Conservation (phyloP, 78 protist species). For the Dictyostelium citrinum region DNA sequence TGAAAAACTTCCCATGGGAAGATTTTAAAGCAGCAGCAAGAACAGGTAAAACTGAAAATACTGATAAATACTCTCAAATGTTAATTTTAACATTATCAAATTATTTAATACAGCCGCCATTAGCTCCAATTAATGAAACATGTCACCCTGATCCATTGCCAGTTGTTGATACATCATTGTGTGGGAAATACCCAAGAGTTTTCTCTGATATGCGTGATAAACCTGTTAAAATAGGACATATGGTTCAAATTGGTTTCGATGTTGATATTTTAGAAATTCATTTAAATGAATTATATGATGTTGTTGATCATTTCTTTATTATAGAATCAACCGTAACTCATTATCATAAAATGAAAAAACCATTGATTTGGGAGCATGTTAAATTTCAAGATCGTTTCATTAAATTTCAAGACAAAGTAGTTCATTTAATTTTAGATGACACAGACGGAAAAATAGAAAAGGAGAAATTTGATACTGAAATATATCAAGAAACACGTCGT, state of each 20-base stretch:
- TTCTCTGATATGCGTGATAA: neutral
- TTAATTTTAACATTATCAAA: neutral
- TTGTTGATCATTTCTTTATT: neutral
- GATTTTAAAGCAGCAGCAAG: neutral
- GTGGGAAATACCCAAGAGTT: neutral
- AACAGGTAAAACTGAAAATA: neutral
- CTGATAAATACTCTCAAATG: neutral
- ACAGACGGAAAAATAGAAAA: neutral
- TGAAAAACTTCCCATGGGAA: neutral
- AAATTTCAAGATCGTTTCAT: neutral
- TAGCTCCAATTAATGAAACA: neutral
- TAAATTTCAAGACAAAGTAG: neutral
- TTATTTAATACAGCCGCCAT: neutral
- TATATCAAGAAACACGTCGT: neutral
- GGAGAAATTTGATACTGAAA: neutral
- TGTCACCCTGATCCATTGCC: neutral
- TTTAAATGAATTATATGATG: neutral
- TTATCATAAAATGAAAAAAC: conserved; percentile 5
- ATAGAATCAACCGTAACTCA: neutral
- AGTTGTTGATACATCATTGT: neutral
- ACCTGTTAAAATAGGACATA: neutral
- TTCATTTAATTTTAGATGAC: neutral
- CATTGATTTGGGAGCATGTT: conserved; percentile 15
- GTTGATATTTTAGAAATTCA: neutral
- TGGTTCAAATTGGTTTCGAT: neutral